Evolutionary conservation across 306 rosid species (phyloP).

Genomic region (Begonia masoniana): DNA sequence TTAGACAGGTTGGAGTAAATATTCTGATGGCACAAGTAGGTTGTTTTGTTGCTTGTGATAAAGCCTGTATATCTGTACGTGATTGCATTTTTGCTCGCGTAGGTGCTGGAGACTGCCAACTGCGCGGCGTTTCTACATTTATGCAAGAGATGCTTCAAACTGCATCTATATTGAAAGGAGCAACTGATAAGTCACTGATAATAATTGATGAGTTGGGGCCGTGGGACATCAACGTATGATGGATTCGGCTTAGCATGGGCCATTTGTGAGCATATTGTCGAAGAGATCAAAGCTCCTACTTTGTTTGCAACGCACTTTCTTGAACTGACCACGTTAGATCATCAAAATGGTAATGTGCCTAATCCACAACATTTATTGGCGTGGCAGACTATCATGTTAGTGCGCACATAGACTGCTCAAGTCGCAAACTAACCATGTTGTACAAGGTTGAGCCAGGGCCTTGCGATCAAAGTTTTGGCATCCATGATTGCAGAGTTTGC

Average conservation of each 20-base stretch:
- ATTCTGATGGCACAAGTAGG: constrained; percentile 98
- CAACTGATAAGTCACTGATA: constrained; percentile 80
- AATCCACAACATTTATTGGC: constrained; percentile 42
- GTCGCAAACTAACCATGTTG: constrained; percentile 86
- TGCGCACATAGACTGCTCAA: constrained; percentile 85
- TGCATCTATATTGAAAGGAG: constrained; percentile 89
- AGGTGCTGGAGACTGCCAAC: constrained; percentile 98
- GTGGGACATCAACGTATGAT: constrained; percentile 97
- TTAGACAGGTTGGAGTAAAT: constrained; percentile 96
- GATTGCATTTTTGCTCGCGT: constrained; percentile 96
- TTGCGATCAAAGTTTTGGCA: constrained; percentile 98
- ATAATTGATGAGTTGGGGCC: constrained; percentile 96
- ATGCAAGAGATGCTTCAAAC: constrained; percentile 99
- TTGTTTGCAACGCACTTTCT: constrained; percentile 96
- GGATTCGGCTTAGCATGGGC: constrained; percentile 99
- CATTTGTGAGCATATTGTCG: constrained; percentile 86
- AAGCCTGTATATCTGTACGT: constrained; percentile 80
- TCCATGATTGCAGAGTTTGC: constrained; percentile 98
- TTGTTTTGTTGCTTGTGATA: constrained; percentile 82
- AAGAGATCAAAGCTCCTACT: constrained; percentile 83
- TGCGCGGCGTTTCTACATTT: constrained; percentile 94
- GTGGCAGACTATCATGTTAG: constrained; percentile 90
- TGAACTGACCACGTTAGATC: constrained; percentile 75
- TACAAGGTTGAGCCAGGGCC: constrained; percentile 97
- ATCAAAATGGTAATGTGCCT: constrained; percentile 24